Conservation (phyloP, 257 asterid species). For the Verbascum thapsus region DNA sequence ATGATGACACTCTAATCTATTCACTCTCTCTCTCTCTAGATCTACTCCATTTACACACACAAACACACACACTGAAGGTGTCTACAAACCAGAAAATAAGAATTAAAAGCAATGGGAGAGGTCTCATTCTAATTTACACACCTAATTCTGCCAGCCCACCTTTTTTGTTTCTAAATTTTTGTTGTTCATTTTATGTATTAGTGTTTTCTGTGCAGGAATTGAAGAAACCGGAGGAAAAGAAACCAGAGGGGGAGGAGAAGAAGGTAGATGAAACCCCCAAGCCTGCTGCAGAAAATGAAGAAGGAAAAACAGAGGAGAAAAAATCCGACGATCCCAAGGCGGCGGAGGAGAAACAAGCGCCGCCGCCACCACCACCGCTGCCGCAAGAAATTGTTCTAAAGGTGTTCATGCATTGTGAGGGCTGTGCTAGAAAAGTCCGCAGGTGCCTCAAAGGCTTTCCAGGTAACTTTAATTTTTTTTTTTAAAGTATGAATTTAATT, state of each 20-base stretch:
- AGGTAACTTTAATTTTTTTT: slow-evolving; percentile 52
- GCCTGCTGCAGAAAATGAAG: slow-evolving; percentile 22
- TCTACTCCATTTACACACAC: too few species aligned
- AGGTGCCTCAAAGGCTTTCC: slow-evolving; percentile 80
- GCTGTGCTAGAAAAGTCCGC: slow-evolving; percentile 94
- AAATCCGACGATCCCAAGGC: slow-evolving; percentile 44
- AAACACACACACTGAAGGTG: too few species aligned
- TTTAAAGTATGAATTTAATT: too few species aligned
- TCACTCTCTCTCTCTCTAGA: too few species aligned
- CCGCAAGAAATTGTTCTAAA: slow-evolving; percentile 76
- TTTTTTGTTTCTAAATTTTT: not conserved
- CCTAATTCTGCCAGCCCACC: not conserved
- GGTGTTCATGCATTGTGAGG: slow-evolving; percentile 99
- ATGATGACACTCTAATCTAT: too few species aligned
- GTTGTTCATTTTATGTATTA: not conserved
- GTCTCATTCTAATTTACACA: too few species aligned
- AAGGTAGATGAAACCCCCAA: slow-evolving; percentile 40
- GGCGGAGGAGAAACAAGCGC: slow-evolving; percentile 26
- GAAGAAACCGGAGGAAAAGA: too few species aligned
- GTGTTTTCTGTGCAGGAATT: slow-evolving; percentile 38
- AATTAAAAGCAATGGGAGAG: too few species aligned
- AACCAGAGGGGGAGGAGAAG: slow-evolving; percentile 42
- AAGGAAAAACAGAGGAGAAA: slow-evolving; percentile 36
- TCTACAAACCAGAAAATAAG: too few species aligned
- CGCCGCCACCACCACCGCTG: slow-evolving; percentile 57